Evolutionary conservation across 2,329 filamentous ascomycete genomes (phyloP).

Genomic region (Xylaria sp.): DNA sequence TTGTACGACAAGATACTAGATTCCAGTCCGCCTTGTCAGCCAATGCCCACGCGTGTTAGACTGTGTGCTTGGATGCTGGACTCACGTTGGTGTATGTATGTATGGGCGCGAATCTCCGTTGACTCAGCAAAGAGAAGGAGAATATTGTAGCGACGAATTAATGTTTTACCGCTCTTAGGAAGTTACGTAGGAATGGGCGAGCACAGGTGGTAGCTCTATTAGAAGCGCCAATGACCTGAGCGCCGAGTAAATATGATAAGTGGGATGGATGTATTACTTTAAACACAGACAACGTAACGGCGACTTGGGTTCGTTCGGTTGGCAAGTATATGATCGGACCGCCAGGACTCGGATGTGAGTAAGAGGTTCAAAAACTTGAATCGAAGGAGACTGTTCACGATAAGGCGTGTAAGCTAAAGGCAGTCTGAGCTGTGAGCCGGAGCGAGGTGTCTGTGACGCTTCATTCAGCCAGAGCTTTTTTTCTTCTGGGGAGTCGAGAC

Average conservation of each 20-base stretch:
- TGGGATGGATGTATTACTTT: conserved; percentile 13
- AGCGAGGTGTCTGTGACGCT: conserved; percentile 20
- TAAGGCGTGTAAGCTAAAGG: neutral
- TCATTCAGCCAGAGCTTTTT: conserved; percentile 22
- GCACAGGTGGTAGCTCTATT: conserved; percentile 28
- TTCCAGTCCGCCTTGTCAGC: conserved; percentile 11
- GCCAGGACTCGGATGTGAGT: neutral
- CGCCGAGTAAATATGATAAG: neutral
- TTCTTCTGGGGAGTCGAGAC: conserved; percentile 25
- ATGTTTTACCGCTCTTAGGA: conserved; percentile 10
- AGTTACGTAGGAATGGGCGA: neutral
- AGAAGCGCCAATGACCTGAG: conserved; percentile 17
- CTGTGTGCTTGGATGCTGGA: neutral
- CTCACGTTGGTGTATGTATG: conserved; percentile 30
- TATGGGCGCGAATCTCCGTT: conserved; percentile 47
- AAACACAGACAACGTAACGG: conserved; percentile 1
- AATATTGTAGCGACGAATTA: conserved; percentile 10
- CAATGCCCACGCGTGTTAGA: neutral
- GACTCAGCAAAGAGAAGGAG: conserved; percentile 56
- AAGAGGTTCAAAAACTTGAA: conserved; percentile 6
- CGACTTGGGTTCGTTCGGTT: conserved; percentile 6
- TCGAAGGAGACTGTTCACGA: conserved; percentile 2
- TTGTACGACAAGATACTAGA: conserved; percentile 9
- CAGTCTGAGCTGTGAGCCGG: conserved; percentile 1
- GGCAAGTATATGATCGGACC: conserved; percentile 3